phyloP scores from a whole-genome alignment of 805 yeast genomes.

The Metschnikowia sp. region DNA sequence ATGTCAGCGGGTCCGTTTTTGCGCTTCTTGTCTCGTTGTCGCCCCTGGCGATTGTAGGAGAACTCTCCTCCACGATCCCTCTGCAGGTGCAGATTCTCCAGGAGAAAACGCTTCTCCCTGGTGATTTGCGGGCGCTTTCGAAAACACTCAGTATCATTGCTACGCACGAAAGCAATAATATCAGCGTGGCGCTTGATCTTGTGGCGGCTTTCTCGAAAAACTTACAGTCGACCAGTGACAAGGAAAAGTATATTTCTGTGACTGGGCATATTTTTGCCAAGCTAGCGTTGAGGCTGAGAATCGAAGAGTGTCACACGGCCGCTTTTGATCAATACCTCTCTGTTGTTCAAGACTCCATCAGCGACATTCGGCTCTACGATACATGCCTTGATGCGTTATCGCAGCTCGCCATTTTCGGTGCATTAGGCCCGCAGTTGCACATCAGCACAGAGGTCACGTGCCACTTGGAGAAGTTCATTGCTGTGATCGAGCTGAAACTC shows the following conservation, averaged over 20 bases:
- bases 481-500: conserved; percentile 36
- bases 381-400: conserved; percentile 37
- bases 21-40: conserved; percentile 31
- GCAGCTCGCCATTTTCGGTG: conserved; percentile 46
- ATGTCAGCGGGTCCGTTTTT: conserved; percentile 36
- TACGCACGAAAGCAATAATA: conserved; percentile 33
- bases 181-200: conserved; percentile 3
- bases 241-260: conserved; percentile 27
- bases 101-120: conserved; percentile 21
- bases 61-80: conserved; percentile 17
- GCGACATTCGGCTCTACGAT: conserved; percentile 22
- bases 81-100: conserved; percentile 25
- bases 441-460: conserved; percentile 9
- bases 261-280: conserved; percentile 48
- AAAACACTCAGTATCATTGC: conserved; percentile 48
- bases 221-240: conserved; percentile 12
- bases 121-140: conserved; percentile 33
- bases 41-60: conserved; percentile 24
- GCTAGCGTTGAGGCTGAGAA: conserved; percentile 29
- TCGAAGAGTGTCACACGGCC: conserved; percentile 12
- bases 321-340: conserved; percentile 12
- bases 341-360: conserved; percentile 14
- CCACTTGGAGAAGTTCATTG: conserved; percentile 19
- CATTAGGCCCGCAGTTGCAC: conserved; percentile 34
- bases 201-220: conserved; percentile 1